Conservation (phyloP, 441 rosid genomes). For the Arabidopsis hybrid region DNA sequence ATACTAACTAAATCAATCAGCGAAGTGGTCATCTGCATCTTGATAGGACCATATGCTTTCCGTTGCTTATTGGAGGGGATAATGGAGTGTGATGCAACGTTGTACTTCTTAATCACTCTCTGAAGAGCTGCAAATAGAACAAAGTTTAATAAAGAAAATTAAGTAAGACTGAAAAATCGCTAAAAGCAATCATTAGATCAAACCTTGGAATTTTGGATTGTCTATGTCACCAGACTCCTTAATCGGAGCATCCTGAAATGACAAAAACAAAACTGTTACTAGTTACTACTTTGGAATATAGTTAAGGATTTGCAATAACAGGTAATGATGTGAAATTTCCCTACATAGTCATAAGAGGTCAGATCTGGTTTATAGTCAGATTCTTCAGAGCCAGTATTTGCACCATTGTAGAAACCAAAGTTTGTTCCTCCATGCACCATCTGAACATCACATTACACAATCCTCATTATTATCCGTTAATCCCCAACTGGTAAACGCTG, state of each 20-base stretch:
- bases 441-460: slow-evolving; percentile 49
- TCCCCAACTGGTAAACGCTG: slow-evolving; percentile 20
- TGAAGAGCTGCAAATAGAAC: slow-evolving; percentile 65
- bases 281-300: slow-evolving; percentile 32
- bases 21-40: slow-evolving; percentile 59
- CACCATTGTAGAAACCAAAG: slow-evolving; percentile 96
- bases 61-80: slow-evolving; percentile 57
- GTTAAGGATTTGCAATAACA: background rate
- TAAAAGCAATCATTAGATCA: slow-evolving; percentile 27
- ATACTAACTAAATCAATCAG: slow-evolving; percentile 63
- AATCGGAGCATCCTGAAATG: slow-evolving; percentile 92
- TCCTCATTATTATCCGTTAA: background rate
- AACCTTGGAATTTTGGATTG: slow-evolving; percentile 80
- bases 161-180: background rate
- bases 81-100: slow-evolving; percentile 54
- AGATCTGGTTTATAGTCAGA: slow-evolving; percentile 89
- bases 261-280: background rate
- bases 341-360: slow-evolving; percentile 95
- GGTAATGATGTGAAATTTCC: slow-evolving; percentile 32
- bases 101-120: slow-evolving; percentile 63
- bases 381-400: slow-evolving; percentile 74
- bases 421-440: slow-evolving; percentile 99
- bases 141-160: slow-evolving; percentile 27
- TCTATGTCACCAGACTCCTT: slow-evolving; percentile 87
- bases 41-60: slow-evolving; percentile 70